Base-by-base conservation (phyloP, 768 basidiomycete species). In the Chalciporus pseudorubinellus region DNA sequence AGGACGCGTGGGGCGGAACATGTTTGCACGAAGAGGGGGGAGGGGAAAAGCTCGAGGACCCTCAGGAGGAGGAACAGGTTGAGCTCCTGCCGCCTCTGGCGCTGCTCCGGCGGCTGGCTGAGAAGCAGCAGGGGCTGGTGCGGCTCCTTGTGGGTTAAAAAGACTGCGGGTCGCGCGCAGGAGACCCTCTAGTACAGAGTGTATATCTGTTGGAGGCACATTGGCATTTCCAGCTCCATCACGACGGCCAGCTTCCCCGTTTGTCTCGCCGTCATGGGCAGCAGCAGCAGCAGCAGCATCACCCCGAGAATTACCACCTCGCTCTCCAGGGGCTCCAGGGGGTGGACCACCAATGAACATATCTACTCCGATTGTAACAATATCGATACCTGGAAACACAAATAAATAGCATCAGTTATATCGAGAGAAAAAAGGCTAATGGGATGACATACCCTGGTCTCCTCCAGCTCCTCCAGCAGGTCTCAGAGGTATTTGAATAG, bases 351-450 rank as follows among this genome's bases (percentile, higher is more conserved):
- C 62, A 9, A 73, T 53, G 49, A 73, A 66, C 61, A 76, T 69
- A 48, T 76, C 74, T 24, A 75, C 55, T n/a, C 74, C 74, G 45
- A 76, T 68, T 18, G 74, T 73, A 21, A 76, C 3, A 6, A 72
- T 52, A 39, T 68, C 66, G 1, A 60, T 45, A 47, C 50, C 68
- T 55, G 22, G 12, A 39, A 22, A 39, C 4, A 8, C 29, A 51
- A 55, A 51, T 0, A 45, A 5, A 38, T 44, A 21, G 56, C 59
- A 22, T 67, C 47, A 51, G 59, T 53, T 21, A 65, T 51, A 14
- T 58, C 44, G 46, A 62, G 16, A 60, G 59, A 52, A 14, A 26
- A 18, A 55, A 39, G 3, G 14, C 1, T 13, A n/a, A n/a, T 36
- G 8, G 33, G 52, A 50, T 11, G 28, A 53, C 60, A 19, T 57